Percentiles rank a stretch among this genome's conserved stretches.
Evolutionary conservation across 2,329 filamentous ascomycete genomes (phyloP).

Genomic region (Aureobasidium sp.): DNA sequence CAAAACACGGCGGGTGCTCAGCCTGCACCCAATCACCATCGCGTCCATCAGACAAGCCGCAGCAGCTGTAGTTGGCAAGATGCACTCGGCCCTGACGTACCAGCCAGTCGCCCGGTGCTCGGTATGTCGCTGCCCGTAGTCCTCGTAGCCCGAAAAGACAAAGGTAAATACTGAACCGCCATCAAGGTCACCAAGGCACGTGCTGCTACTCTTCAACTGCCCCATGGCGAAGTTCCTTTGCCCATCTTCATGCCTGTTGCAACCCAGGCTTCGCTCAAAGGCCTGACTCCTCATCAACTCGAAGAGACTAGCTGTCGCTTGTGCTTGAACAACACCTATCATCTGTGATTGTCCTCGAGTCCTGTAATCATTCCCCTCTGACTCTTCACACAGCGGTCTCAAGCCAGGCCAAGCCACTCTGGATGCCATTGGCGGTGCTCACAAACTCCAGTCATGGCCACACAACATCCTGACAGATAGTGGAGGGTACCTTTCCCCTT

Average conservation of each 20-base stretch:
- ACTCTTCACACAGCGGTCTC: conserved; percentile 47
- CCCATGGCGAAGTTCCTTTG: conserved; percentile 82
- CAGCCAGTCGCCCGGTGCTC: conserved; percentile 72
- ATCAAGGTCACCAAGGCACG: conserved; percentile 83
- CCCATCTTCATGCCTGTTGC: conserved; percentile 99
- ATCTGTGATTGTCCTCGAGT: conserved; percentile 46
- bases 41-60: neutral
- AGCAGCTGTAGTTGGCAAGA: neutral
- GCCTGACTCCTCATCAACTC: conserved; percentile 83
- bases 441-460: conserved; percentile 90
- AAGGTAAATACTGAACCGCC: conserved; percentile 8
- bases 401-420: conserved; percentile 90
- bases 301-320: conserved; percentile 82
- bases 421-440: conserved; percentile 81
- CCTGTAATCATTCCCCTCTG: neutral
- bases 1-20: neutral
- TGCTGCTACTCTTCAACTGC: conserved; percentile 76
- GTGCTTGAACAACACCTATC: conserved; percentile 97
- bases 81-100: conserved; percentile 60
- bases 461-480: conserved; percentile 79
- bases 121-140: conserved; percentile 42
- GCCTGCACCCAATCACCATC: neutral
- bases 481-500: conserved; percentile 28
- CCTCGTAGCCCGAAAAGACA: neutral
- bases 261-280: conserved; percentile 92